Percentiles rank a stretch among this genome's conserved stretches.
These are phyloP conservation scores for Backusella mclennaniae DNA, from an alignment of 192 early-diverging fungal genomes.

Conservation along the genomic window DNA sequence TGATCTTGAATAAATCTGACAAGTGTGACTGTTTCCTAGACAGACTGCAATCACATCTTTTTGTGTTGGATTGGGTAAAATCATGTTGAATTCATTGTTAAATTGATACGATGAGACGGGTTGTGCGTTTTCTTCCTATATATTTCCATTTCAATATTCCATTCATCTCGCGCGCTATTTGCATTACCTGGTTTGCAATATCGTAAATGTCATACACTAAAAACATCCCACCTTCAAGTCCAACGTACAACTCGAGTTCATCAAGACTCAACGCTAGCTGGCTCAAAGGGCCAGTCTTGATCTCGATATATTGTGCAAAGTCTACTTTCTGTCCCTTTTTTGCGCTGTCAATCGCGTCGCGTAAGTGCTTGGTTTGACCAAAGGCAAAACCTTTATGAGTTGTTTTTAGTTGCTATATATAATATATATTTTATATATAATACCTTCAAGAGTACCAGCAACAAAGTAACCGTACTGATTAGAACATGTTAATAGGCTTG, in stretches of 20 bases:
- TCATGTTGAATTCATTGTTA: slow-evolving; percentile 52
- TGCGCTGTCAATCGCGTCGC: slow-evolving; percentile 36
- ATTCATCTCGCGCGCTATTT: not conserved
- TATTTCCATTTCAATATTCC: not conserved
- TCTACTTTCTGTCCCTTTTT: slow-evolving; percentile 10
- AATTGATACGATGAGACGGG: slow-evolving; percentile 38
- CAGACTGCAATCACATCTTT: slow-evolving; percentile 52
- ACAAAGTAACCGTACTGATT: slow-evolving; percentile 68
- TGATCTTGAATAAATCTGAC: slow-evolving; percentile 38
- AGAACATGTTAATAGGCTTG: slow-evolving; percentile 56
- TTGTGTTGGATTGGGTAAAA: slow-evolving; percentile 60
- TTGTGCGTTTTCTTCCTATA: slow-evolving; percentile 23
- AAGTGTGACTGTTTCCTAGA: slow-evolving; percentile 21
- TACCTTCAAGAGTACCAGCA: slow-evolving; percentile 61
- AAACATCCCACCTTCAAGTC: slow-evolving; percentile 32
- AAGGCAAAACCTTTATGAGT: slow-evolving; percentile 35
- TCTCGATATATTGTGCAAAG: slow-evolving; percentile 22
- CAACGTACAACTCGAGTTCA: slow-evolving; percentile 43
- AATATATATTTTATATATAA: not conserved
- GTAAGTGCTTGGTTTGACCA: slow-evolving; percentile 32
- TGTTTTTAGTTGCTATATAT: not conserved
- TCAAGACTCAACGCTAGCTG: slow-evolving; percentile 35
- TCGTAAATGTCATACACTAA: slow-evolving; percentile 38
- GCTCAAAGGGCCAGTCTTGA: slow-evolving; percentile 34
- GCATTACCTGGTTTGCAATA: slow-evolving; percentile 36